Base-by-base conservation (phyloP, 2,329 filamentous ascomycete species). In the Talaromyces sp. region DNA sequence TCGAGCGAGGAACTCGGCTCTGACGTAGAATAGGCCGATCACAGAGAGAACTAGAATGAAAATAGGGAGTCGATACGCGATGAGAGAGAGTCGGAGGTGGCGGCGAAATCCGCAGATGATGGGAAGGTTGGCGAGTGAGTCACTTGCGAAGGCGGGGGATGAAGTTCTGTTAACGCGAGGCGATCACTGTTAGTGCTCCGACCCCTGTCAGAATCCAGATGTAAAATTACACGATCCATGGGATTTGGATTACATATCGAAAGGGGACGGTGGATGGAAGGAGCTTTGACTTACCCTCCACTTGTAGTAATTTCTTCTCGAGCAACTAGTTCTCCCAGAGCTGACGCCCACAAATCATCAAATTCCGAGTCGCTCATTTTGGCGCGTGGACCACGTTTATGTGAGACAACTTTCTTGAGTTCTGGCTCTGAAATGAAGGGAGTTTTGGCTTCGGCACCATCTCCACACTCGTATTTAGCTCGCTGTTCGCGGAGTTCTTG, bases 391-490 rank as follows among this genome's bases (percentile, higher is more conserved):
- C 49, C 49, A 68, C 90, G 87, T 81, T 90, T 91, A 70, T 88
- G 86, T 70, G 85, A 86, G 68, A 97, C 88, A 64, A 87, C 86
- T 68, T 90, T 82, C 81, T 94, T 97, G 67, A 98, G 82, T 62
- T 92, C 89, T 33, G 88, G 77, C 67, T 88, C 87, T 58, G 82
- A 80, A 50, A 90, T 85, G 70, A 93, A 91, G 2, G 90, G 87
- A 4, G 84, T 86, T 11, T 85, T 80, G 2, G 87, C 80, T 24
- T 80, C 81, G 62, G 86, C 81, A 10, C 89, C 89, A 57, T 86
- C 89, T 19, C 93, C 92, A 72, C 95, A 99, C 80, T 99, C 95
- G 73, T 89, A 97, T 72, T 93, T 89, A 63, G 95, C 95, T 66
- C 92, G 88, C 47, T 91, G 88, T 70, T 96, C 88, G 62, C 95